These are phyloP conservation scores for Dioszegia crocea DNA, from an alignment of 768 basidiomycete genomes.

Conservation along the genomic window DNA sequence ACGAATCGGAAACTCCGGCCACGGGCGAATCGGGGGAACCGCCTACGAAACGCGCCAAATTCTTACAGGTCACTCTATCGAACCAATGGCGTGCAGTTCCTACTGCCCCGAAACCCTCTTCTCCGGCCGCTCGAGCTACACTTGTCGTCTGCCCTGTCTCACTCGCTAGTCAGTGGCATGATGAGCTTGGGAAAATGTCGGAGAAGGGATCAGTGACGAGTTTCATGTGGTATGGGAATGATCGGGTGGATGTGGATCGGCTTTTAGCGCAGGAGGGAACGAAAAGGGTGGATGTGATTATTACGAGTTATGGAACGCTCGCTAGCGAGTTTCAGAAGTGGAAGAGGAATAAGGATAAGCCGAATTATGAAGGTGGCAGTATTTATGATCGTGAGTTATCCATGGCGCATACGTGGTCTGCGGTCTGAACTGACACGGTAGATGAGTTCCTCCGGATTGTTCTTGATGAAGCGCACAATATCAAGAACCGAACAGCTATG, in stretches of 20 bases:
- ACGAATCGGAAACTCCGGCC: conserved; percentile 39
- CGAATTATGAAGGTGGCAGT: conserved; percentile 60
- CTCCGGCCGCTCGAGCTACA: conserved; percentile 65
- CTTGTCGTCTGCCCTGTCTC: conserved; percentile 90
- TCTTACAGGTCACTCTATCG: conserved; percentile 46
- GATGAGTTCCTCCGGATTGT: conserved; percentile 39
- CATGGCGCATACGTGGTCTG: too few species aligned
- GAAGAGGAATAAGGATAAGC: conserved; percentile 55
- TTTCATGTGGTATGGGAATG: conserved; percentile 82
- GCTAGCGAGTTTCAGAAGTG: conserved; percentile 68
- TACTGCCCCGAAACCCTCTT: conserved; percentile 52
- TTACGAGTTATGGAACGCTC: conserved; percentile 87
- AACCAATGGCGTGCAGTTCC: conserved; percentile 43
- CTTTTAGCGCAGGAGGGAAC: conserved; percentile 57
- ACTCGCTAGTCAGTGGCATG: conserved; percentile 85
- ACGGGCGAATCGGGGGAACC: conserved; percentile 21
- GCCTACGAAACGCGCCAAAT: conserved; percentile 41
- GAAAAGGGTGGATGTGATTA: conserved; percentile 64
- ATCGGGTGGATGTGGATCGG: conserved; percentile 66
- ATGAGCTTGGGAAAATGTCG: conserved; percentile 81
- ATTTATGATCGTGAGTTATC: conserved; percentile 42
- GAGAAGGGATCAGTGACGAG: conserved; percentile 64
- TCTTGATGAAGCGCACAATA: conserved; percentile 85
- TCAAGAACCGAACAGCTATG: conserved; percentile 68
- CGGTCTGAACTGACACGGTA: conserved; percentile 13